phyloP scores from a whole-genome alignment of 305 asterid species.

The Rubia tinctorum region DNA sequence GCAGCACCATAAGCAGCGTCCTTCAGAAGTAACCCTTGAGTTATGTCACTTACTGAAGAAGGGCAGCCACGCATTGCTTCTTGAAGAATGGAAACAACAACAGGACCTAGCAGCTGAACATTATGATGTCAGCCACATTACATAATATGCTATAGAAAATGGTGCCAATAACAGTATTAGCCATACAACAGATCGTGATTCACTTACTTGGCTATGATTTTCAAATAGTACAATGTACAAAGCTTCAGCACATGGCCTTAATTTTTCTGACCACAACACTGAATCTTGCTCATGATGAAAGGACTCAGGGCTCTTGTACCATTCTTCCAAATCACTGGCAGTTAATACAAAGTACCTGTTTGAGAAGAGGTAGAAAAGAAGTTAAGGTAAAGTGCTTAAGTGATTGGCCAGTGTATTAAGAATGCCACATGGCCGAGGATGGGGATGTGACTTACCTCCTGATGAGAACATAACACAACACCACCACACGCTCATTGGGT shows the following conservation, averaged over 20 bases:
- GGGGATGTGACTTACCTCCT: conserved; percentile 46
- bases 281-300: conserved; percentile 98
- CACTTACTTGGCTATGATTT: conserved; percentile 81
- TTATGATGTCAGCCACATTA: conserved; percentile 25
- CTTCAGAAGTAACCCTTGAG: conserved; percentile 82
- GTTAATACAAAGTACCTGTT: conserved; percentile 94
- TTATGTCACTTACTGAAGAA: conserved; percentile 73
- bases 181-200: conserved; percentile 17
- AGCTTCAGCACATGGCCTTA: conserved; percentile 99
- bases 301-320: conserved; percentile 86
- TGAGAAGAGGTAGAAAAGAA: conserved; percentile 21
- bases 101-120: conserved; percentile 86
- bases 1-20: conserved; percentile 99
- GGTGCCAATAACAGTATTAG: conserved; percentile 12
- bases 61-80: conserved; percentile 96
- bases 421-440: not conserved
- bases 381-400: not conserved
- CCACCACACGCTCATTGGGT: conserved; percentile 80
- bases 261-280: conserved; percentile 90
- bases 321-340: conserved; percentile 79
- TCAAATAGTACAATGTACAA: conserved; percentile 88
- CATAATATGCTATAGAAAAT: conserved; percentile 20
- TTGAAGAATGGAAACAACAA: conserved; percentile 93
- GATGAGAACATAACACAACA: conserved; percentile 77
- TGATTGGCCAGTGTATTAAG: not conserved